phyloP scores from a whole-genome alignment of 306 rosid genomes.

The Gynostemma pentaphyllum region DNA sequence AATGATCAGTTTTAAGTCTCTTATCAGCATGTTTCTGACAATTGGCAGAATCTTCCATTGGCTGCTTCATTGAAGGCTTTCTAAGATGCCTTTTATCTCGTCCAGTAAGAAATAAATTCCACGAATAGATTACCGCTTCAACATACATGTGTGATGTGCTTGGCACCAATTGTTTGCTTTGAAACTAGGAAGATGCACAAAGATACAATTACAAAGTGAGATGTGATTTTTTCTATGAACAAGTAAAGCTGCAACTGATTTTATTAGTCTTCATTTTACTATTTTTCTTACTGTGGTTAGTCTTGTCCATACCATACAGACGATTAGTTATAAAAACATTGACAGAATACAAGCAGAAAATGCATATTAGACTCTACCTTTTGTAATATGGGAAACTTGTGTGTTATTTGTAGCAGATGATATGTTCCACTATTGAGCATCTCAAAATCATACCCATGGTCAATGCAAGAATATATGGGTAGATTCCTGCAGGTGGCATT shows the following conservation, averaged over 20 bases:
- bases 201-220: neutral
- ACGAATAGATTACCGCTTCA: conserved; percentile 61
- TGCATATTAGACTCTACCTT: conserved; percentile 32
- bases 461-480: conserved; percentile 24
- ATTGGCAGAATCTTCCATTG: conserved; percentile 12
- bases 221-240: neutral
- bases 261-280: neutral
- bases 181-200: conserved; percentile 35
- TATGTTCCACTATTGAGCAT: conserved; percentile 43
- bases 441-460: conserved; percentile 24
- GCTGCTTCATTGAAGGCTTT: conserved; percentile 23
- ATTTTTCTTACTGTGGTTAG: neutral
- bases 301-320: neutral
- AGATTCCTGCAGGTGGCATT: conserved; percentile 38
- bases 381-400: conserved; percentile 53
- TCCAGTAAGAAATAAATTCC: conserved; percentile 40
- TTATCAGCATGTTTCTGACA: conserved; percentile 28
- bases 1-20: conserved; percentile 36
- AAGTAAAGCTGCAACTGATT: neutral
- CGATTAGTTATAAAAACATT: conserved; percentile 6
- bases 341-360: conserved; percentile 2
- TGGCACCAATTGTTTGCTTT: conserved; percentile 22
- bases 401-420: conserved; percentile 56
- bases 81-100: conserved; percentile 18
- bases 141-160: conserved; percentile 40